Base-by-base conservation (phyloP, 2,329 filamentous ascomycete genomes). In the Fusarium ambrosium region DNA sequence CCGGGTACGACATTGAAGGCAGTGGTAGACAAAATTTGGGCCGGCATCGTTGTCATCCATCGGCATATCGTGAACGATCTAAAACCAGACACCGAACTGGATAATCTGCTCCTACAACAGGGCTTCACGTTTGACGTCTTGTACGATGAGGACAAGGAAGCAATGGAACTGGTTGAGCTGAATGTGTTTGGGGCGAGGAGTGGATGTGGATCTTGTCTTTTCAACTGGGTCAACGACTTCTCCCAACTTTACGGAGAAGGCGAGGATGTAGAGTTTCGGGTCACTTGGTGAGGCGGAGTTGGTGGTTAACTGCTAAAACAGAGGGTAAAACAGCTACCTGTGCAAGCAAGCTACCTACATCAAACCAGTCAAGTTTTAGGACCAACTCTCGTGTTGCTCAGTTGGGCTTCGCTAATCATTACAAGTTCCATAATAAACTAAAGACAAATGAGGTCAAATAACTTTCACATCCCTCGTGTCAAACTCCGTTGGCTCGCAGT, bases 81-180 rank as follows among this genome's bases (percentile, higher is more conserved):
- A 13, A 20, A 71, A 18, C 20, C 22, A 4, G 24, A 27, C 16
- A 63, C 79, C 41, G 65, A 72, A 58, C 62, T 76, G 55, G 79
- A 84, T 60, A 36, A 36, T 9, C 43, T 84, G 56, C 59, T 86
- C 24, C 64, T 82, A 22, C 66, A 77, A 24, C 82, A 86, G 66
- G 85, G 85, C 0, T 84, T 87, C 55, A 82, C 81, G 5, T 87
- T 87, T 68, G 85, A 88, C 70, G 76, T 86, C 18, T 78, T 82
- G 18, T 84, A 82, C 56, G 78, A 84, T 29, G 78, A 83, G 41
- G 71, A 76, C 4, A 63, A 62, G 0, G 66, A 43, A 29, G 39
- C n/a, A 16, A 51, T 72, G 2, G 68, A 72, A 76, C 74, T 87
- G n/a, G 80, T 87, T 16, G 84, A 88, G 74, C 76, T 87, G 39